Evolutionary conservation across 2,329 filamentous ascomycete genomes (phyloP).

Genomic region (Exophiala sp.): DNA sequence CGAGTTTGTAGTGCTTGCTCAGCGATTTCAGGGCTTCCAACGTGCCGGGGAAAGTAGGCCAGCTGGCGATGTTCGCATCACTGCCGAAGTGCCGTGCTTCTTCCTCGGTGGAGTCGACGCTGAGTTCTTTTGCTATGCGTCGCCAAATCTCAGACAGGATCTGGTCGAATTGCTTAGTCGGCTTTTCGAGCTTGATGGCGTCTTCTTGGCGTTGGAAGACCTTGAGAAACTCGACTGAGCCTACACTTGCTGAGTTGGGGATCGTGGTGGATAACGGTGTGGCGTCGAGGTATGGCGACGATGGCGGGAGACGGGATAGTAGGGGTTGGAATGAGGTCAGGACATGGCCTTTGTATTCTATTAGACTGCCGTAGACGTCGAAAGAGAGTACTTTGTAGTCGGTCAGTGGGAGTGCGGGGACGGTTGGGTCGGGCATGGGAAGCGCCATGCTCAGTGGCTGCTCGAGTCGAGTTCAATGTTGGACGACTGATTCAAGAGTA

Average conservation of each 20-base stretch:
- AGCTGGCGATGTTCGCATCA: slow-evolving; percentile 42
- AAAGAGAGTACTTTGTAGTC: slow-evolving; percentile 57
- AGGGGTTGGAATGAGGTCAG: slow-evolving; percentile 49
- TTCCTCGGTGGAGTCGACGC: slow-evolving; percentile 20
- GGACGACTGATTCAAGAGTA: not conserved
- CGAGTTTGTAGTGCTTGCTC: slow-evolving; percentile 51
- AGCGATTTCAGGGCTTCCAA: slow-evolving; percentile 51
- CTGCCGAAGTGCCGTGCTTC: slow-evolving; percentile 49
- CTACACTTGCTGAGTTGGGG: slow-evolving; percentile 20
- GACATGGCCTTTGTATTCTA: slow-evolving; percentile 72
- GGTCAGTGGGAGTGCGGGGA: slow-evolving; percentile 20
- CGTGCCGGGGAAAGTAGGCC: slow-evolving; percentile 58
- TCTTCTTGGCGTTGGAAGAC: slow-evolving; percentile 47
- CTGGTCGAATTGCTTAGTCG: slow-evolving; percentile 57
- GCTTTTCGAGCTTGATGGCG: slow-evolving; percentile 51
- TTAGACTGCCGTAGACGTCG: slow-evolving; percentile 75
- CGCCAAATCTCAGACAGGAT: slow-evolving; percentile 52
- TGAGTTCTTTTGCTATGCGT: slow-evolving; percentile 33
- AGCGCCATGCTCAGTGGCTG: slow-evolving; percentile 9
- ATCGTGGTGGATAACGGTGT: slow-evolving; percentile 21
- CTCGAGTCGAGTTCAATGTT: not conserved
- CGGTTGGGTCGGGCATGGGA: slow-evolving; percentile 27
- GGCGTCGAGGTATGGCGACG: slow-evolving; percentile 31
- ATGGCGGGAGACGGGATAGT: slow-evolving; percentile 22
- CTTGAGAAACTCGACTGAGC: slow-evolving; percentile 41